phyloP scores from a whole-genome alignment of 768 basidiomycete species.

The Phlebiopsis gigantea region DNA sequence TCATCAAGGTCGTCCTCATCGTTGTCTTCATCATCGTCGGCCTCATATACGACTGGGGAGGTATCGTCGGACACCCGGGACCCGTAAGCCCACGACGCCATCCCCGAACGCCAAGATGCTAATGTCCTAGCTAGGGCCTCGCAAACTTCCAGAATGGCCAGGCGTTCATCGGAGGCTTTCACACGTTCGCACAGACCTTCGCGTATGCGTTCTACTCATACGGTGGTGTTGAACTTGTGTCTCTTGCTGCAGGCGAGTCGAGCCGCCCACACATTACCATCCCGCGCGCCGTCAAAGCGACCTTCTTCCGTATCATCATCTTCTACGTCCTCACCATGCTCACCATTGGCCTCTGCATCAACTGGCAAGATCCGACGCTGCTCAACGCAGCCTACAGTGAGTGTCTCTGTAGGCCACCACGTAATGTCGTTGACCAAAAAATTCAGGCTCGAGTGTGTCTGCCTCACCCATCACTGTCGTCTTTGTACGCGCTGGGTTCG shows the following conservation, averaged over 20 bases:
- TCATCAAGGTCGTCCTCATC: constrained; percentile 60
- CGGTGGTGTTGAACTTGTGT: constrained; percentile 65
- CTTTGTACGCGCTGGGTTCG: constrained; percentile 57
- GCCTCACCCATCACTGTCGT: constrained; percentile 63
- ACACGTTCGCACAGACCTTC: constrained; percentile 50
- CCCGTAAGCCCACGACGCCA: constrained; percentile 33
- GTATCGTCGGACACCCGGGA: constrained; percentile 51
- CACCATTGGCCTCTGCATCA: constrained; percentile 63
- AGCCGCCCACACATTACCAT: constrained; percentile 57
- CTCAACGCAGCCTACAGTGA: constrained; percentile 40
- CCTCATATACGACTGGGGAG: constrained; percentile 59
- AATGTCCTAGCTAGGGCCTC: constrained; percentile 34
- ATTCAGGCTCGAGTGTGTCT: constrained; percentile 42
- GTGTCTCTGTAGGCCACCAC: constrained; percentile 10
- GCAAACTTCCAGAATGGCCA: constrained; percentile 44
- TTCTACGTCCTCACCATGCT: constrained; percentile 63
- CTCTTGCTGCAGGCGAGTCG: constrained; percentile 69
- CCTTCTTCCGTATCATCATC: constrained; percentile 59
- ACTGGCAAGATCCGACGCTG: constrained; percentile 50
- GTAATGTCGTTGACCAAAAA: not conserved
- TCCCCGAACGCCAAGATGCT: not conserved
- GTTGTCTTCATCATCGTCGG: constrained; percentile 58
- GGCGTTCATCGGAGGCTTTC: constrained; percentile 50
- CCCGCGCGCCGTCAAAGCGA: constrained; percentile 61
- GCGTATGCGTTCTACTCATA: constrained; percentile 70